Evolutionary conservation across 1,284 basidiomycete species (phyloP), one percentile per base, ranked within the genome.

Genomic region (Pulchroboletus neoregius): DNA sequence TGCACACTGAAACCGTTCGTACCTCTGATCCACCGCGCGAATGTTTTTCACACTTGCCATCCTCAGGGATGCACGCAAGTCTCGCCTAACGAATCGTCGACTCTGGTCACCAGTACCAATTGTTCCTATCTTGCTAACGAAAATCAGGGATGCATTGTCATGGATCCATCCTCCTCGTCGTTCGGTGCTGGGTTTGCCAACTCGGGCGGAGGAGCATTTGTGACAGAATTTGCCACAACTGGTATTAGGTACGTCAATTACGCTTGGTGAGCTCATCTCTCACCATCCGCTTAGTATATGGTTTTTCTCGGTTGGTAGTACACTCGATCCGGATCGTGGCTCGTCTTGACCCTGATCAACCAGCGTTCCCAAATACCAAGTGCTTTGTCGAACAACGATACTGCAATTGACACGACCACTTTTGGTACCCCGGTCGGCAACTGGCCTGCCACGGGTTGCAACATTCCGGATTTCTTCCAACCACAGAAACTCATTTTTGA

Each of bases 371-470:
- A 72, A 36, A 72, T 91, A 24, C 87, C 88, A 0, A 58, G 58
- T 10, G 66, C 70, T 4, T 57, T 91, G 23, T 72, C 74, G 2
- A 70, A 70, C n/a, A 78, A 78, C 55, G 69, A 72, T 4, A 74
- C 68, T 43, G 71, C 69, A 10, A 72, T 91, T 54, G 80, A 90
- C 65, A 84, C 82, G 0, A 66, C 75, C 6, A 68, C 72, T 2
- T 71, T 91, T 3, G 88, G 88, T 10, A 74, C 68, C 11, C 87
- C 89, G 1, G 73, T 79, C 5, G 87, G 78, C 0, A 82, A 82
- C 55, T 91, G 81, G 75, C 77, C 82, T 1, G 67, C 75, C 5
- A 68, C 72, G 7, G 71, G 74, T 12, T 91, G 88, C 63, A 68
- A 76, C 41, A 73, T 87, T 27, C 65, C 69, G 45, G 62, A 71